Conservation (phyloP, 2,329 filamentous ascomycete species). For the Trichoderma citrinoviride region DNA sequence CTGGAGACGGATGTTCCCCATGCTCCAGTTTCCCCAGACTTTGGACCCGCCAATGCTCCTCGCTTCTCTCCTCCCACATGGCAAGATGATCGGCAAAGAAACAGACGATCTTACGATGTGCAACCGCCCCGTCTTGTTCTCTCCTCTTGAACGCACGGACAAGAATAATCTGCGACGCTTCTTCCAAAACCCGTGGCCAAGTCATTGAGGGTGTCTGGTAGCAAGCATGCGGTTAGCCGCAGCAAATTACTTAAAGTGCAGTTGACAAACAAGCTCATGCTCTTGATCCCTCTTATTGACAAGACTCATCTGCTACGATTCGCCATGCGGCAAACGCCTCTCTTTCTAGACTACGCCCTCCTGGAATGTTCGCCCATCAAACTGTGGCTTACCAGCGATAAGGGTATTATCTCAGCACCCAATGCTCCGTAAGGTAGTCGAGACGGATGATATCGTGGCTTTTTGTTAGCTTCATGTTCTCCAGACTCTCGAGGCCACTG, state of each 20-base stretch:
- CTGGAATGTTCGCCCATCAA: not conserved
- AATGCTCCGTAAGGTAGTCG: no score
- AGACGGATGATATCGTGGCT: not conserved
- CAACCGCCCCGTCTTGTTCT: not conserved
- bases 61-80: not conserved
- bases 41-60: not conserved
- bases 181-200: no score
- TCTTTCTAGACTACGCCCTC: not conserved
- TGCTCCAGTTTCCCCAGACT: conserved; percentile 15
- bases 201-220: no score
- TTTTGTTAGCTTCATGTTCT: not conserved
- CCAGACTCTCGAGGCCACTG: not conserved
- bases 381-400: not conserved
- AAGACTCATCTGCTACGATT: no score
- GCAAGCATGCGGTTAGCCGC: no score
- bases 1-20: not conserved
- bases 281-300: no score
- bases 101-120: no score
- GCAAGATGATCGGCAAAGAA: not conserved
- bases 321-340: not conserved
- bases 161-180: not conserved
- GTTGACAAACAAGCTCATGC: no score
- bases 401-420: not conserved
- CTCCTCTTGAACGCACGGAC: not conserved
- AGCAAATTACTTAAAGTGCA: no score